Percentiles rank a stretch among this genome's conserved stretches.
These are phyloP conservation scores for Clarireedia homoeocarpa DNA, from an alignment of 2,329 filamentous ascomycete species.

Conservation along the genomic window DNA sequence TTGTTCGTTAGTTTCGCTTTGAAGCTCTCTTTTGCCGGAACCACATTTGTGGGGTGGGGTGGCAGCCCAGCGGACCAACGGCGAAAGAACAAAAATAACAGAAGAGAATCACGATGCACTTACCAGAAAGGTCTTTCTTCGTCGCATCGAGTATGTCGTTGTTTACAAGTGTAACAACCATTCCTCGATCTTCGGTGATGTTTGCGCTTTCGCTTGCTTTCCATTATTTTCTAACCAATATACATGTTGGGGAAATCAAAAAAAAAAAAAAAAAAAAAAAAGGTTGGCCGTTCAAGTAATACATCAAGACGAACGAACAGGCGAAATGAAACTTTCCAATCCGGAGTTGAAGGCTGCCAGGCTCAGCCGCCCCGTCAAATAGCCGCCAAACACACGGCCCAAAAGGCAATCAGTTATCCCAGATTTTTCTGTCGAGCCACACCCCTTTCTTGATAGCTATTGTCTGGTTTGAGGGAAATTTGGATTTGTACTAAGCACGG, in stretches of 20 bases:
- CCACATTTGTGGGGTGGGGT: not conserved
- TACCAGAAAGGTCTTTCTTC: constrained; percentile 4
- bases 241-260: not conserved
- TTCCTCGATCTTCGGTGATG: constrained; percentile 3
- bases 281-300: not conserved
- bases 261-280: not conserved
- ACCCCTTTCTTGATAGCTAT: not conserved
- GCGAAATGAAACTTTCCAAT: not conserved
- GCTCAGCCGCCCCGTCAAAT: not conserved
- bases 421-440: not conserved
- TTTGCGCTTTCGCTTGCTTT: constrained; percentile 1
- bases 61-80: not conserved
- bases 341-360: not conserved
- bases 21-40: not conserved
- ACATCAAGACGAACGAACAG: not conserved
- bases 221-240: not conserved
- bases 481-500: not conserved
- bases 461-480: not conserved
- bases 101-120: not conserved
- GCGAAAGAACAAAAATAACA: not conserved
- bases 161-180: constrained; percentile 4
- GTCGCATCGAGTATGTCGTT: constrained; percentile 2
- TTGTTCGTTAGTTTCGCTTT: not conserved
- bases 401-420: too few species aligned
- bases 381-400: not conserved